These are phyloP conservation scores for Obelidium mucronatum DNA, from an alignment of 192 early-diverging fungal genomes.

Conservation along the genomic window DNA sequence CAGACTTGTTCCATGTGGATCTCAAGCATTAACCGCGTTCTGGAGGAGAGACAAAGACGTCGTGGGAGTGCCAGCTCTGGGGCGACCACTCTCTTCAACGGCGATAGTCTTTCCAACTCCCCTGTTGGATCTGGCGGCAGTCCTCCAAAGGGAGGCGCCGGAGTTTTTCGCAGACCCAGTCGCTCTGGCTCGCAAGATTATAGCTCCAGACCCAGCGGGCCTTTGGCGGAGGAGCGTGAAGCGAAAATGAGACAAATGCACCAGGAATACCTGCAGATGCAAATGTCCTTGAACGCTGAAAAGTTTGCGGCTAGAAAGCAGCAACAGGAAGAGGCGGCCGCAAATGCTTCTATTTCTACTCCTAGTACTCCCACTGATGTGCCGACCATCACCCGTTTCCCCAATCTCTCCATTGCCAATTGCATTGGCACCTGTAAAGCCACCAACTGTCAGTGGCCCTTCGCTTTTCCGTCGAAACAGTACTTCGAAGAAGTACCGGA, in stretches of 20 bases:
- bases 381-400: no score
- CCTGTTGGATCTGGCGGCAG: background rate
- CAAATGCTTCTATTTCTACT: background rate
- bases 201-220: background rate
- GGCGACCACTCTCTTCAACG: background rate
- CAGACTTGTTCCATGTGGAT: background rate
- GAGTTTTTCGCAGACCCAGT: background rate
- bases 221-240: background rate
- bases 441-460: no score
- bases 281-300: background rate
- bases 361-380: background rate
- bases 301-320: background rate
- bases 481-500: background rate
- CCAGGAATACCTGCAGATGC: background rate
- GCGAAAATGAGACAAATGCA: constrained; percentile 23
- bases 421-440: background rate
- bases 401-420: background rate
- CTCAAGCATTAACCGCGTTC: background rate
- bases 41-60: background rate
- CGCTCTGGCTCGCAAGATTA: background rate
- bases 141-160: no score
- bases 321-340: background rate
- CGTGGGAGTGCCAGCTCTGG: background rate
- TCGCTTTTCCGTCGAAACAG: background rate
- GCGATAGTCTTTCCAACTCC: background rate